Conservation (phyloP, 2,329 filamentous ascomycete species). For the Colletotrichum zoysiae region DNA sequence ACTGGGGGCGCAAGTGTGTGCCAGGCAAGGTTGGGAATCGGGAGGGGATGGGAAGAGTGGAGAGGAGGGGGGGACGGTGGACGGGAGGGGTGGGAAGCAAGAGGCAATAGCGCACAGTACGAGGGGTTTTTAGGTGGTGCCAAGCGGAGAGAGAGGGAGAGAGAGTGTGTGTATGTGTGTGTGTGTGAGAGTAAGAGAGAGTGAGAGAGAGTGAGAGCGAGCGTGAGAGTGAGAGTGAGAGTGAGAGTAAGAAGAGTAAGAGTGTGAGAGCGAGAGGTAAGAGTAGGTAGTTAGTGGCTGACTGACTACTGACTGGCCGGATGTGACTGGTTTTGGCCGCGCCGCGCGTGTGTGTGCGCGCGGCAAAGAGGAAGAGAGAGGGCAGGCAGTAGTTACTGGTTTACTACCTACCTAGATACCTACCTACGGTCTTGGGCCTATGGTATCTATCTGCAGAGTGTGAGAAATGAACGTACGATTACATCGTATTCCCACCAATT, state of each 20-base stretch:
- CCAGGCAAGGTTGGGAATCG: constrained; percentile 23
- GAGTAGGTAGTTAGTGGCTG: neutral
- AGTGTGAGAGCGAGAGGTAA: neutral
- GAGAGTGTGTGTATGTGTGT: too few species aligned
- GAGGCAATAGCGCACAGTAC: constrained; percentile 31
- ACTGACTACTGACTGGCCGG: neutral
- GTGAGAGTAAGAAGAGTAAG: neutral
- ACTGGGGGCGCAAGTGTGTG: neutral
- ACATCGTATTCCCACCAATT: neutral
- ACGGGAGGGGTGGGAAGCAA: neutral
- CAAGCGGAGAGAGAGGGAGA: neutral
- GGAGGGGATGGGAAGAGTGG: neutral
- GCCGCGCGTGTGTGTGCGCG: neutral
- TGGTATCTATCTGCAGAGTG: neutral
- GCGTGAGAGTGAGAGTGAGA: neutral
- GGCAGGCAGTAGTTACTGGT: neutral
- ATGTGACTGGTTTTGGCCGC: neutral
- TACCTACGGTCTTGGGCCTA: neutral
- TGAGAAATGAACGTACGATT: neutral
- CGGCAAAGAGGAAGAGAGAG: neutral
- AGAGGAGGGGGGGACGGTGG: neutral
- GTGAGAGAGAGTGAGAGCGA: too few species aligned
- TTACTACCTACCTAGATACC: too few species aligned
- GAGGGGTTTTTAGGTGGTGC: constrained; percentile 16
- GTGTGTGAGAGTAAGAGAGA: too few species aligned